Conservation (phyloP, 352 stramenopile genomes). For the Globisporangium echinulatum region DNA sequence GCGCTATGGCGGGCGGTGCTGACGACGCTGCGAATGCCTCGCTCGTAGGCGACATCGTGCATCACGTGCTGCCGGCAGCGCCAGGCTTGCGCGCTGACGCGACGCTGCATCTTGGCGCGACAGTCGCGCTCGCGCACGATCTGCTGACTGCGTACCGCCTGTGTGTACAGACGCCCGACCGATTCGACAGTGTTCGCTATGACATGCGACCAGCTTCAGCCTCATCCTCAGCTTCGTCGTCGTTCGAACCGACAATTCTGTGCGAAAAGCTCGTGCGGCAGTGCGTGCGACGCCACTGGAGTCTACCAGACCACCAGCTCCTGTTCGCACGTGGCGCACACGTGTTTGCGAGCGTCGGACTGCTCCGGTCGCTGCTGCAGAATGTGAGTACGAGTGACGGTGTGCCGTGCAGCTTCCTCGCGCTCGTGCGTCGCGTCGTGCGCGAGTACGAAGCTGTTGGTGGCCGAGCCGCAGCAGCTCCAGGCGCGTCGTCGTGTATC, state of each 20-base stretch:
- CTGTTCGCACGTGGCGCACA: constrained; percentile 33
- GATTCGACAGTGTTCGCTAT: neutral
- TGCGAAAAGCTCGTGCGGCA: constrained; percentile 21
- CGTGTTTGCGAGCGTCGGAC: constrained; percentile 37
- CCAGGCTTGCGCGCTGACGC: constrained; percentile 22
- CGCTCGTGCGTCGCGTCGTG: constrained; percentile 19
- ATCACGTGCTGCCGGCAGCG: constrained; percentile 18
- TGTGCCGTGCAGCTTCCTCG: constrained; percentile 26
- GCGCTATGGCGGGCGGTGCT: neutral
- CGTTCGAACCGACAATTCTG: neutral
- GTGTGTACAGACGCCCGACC: neutral
- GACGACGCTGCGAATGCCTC: neutral
- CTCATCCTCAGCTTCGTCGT: too few species aligned
- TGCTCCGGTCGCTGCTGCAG: constrained; percentile 25
- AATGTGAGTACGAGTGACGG: constrained; percentile 9
- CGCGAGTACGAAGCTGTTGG: constrained; percentile 41
- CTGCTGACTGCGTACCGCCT: constrained; percentile 18
- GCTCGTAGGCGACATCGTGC: constrained; percentile 21
- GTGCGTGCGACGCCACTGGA: constrained; percentile 39
- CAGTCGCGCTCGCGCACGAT: constrained; percentile 27
- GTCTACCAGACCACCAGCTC: constrained; percentile 20
- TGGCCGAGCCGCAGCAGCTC: constrained; percentile 4
- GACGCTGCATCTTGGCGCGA: constrained; percentile 29
- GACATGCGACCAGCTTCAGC: too few species aligned
- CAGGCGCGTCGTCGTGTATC: constrained; percentile 11